Conservation (phyloP, 176 grass and related monocot species). For the Olyra latifolia region DNA sequence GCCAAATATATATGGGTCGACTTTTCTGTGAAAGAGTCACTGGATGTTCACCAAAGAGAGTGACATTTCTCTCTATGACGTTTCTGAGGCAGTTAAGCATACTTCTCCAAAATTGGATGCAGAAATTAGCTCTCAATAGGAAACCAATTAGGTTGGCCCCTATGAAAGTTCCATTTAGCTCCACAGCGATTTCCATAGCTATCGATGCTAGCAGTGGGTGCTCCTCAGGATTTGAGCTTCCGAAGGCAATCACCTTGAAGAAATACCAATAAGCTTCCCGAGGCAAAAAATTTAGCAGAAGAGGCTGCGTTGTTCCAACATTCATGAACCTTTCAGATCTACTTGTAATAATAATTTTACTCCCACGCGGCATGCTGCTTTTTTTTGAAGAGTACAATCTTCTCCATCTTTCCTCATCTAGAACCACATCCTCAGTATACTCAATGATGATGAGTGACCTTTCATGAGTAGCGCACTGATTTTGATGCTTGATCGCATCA, state of each 20-base stretch:
- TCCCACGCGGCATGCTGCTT: too few species aligned
- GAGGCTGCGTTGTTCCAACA: not conserved
- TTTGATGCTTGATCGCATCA: too few species aligned
- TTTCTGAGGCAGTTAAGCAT: not conserved
- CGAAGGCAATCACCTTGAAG: conserved; percentile 23
- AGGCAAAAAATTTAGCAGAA: not conserved
- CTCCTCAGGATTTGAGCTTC: not conserved
- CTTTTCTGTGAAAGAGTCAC: not conserved
- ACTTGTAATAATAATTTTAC: not conserved
- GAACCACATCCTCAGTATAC: not conserved
- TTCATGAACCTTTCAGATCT: not conserved
- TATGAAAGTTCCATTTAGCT: not conserved
- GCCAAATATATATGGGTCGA: not conserved
- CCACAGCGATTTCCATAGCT: not conserved
- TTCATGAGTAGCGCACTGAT: too few species aligned
- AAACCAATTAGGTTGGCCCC: not conserved
- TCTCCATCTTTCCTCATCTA: not conserved
- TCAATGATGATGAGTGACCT: conserved; percentile 12
- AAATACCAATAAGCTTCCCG: conserved; percentile 13
- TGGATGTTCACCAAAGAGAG: not conserved
- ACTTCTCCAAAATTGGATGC: not conserved
- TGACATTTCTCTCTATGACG: not conserved
- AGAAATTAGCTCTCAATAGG: not conserved
- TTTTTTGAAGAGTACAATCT: not conserved
- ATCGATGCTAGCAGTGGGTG: not conserved